A percentile compares a stretch with the other conserved stretches of the same genome.
These are phyloP conservation scores for Cutaneotrichosporon spelunceum DNA, from an alignment of 1,284 basidiomycete genomes.

Conservation along the genomic window DNA sequence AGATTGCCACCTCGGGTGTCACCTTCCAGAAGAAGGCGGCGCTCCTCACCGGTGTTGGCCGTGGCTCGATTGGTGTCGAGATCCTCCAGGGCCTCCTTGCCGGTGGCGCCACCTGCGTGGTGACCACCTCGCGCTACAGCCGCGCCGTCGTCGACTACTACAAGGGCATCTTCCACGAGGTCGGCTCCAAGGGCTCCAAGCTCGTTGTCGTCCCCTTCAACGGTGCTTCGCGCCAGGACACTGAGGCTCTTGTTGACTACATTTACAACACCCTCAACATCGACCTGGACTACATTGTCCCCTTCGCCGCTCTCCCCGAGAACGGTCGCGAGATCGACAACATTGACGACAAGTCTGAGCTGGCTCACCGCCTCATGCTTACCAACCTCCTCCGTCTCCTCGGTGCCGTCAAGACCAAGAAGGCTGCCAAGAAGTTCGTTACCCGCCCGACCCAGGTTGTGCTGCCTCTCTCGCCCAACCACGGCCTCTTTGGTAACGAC, in stretches of 20 bases:
- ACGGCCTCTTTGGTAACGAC: constrained; percentile 95
- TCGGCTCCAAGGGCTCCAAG: constrained; percentile 89
- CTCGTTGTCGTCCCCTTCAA: constrained; percentile 98
- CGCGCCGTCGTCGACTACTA: constrained; percentile 96
- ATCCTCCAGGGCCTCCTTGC: constrained; percentile 94
- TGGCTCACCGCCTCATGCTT: constrained; percentile 96
- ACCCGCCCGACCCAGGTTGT: constrained; percentile 98
- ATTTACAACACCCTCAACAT: constrained; percentile 91
- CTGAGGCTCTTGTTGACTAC: constrained; percentile 95
- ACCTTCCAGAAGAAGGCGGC: constrained; percentile 99
- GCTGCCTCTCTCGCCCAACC: constrained; percentile 94
- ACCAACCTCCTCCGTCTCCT: constrained; percentile 89
- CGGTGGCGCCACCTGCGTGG: constrained; percentile 91
- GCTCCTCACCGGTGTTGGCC: constrained; percentile 93
- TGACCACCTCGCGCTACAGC: constrained; percentile 94
- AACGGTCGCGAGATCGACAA: constrained; percentile 97
- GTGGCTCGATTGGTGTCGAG: constrained; percentile 95
- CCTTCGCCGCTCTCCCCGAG: constrained; percentile 96
- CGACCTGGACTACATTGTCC: constrained; percentile 96
- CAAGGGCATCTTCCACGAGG: constrained; percentile 94
- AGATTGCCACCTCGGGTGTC: constrained; percentile 96
- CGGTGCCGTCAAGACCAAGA: constrained; percentile 96
- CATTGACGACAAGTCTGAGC: constrained; percentile 93
- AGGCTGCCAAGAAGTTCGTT: constrained; percentile 91
- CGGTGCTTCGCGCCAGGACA: constrained; percentile 90